Conservation (phyloP, 75 land plant genomes). For the Chamaecyparis obtusa region DNA sequence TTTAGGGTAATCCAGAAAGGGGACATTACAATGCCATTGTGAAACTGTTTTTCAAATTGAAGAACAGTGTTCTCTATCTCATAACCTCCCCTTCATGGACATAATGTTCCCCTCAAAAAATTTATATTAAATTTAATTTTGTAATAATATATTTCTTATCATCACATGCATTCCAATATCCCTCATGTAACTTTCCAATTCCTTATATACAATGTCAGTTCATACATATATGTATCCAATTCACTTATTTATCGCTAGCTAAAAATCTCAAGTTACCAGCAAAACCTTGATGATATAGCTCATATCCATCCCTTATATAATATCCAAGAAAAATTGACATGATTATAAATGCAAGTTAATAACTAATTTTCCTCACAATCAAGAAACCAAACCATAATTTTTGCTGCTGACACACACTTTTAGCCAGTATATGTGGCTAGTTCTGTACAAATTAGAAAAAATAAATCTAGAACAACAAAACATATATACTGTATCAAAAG, state of each 20-base stretch:
- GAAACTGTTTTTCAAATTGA: not conserved
- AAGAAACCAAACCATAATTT: not conserved
- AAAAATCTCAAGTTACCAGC: not conserved
- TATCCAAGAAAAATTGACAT: not conserved
- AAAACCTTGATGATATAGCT: not conserved
- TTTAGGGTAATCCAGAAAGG: too few species aligned
- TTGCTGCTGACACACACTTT: not conserved
- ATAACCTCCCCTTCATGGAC: not conserved
- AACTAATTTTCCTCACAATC: not conserved
- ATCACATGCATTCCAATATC: not conserved
- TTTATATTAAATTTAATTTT: too few species aligned
- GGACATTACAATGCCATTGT: not conserved
- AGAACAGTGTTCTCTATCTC: not conserved
- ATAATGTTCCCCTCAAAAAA: not conserved
- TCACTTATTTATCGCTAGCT: not conserved
- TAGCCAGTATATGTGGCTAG: not conserved
- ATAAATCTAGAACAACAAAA: not conserved
- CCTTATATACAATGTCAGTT: too few species aligned
- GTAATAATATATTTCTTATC: not conserved
- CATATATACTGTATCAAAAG: not conserved
- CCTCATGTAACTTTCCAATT: not conserved
- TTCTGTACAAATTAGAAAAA: not conserved
- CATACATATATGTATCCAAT: not conserved
- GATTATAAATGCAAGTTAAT: not conserved
- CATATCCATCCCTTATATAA: not conserved